Conservation (phyloP, 106 monocot species). For the Dendrobium officinale region DNA sequence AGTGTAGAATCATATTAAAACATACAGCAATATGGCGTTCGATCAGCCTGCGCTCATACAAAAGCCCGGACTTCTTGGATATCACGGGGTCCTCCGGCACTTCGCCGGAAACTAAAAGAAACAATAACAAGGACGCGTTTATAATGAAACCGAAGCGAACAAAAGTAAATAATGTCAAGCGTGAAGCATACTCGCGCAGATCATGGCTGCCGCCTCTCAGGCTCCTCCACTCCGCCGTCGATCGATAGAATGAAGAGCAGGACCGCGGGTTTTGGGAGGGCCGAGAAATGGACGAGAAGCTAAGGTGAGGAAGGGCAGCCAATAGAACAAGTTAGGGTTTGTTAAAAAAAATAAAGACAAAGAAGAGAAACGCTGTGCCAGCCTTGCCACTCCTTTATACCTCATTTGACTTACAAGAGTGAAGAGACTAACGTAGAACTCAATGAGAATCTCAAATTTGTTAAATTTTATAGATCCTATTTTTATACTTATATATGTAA, state of each 20-base stretch:
- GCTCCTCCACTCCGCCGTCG: neutral
- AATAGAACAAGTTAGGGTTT: slow-evolving; percentile 1
- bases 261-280: neutral
- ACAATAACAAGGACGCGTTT: neutral
- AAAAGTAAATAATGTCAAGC: neutral
- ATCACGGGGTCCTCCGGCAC: slow-evolving; percentile 93
- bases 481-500: too few relatives aligned
- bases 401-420: too few relatives aligned
- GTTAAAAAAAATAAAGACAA: neutral
- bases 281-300: neutral
- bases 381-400: too few relatives aligned
- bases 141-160: neutral
- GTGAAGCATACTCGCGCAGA: slow-evolving; percentile 53
- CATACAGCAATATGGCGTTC: slow-evolving; percentile 69
- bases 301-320: neutral
- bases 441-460: too few relatives aligned
- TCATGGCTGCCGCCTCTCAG: slow-evolving; percentile 29
- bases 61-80: slow-evolving; percentile 39
- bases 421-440: too few relatives aligned
- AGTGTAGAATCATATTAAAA: neutral
- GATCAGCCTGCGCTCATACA: slow-evolving; percentile 21
- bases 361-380: too few relatives aligned
- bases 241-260: neutral
- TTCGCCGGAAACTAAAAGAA: slow-evolving; percentile 69
- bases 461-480: too few relatives aligned